These are phyloP conservation scores for Pyracantha coccinea DNA, from an alignment of 331 rosid species.

Conservation along the genomic window DNA sequence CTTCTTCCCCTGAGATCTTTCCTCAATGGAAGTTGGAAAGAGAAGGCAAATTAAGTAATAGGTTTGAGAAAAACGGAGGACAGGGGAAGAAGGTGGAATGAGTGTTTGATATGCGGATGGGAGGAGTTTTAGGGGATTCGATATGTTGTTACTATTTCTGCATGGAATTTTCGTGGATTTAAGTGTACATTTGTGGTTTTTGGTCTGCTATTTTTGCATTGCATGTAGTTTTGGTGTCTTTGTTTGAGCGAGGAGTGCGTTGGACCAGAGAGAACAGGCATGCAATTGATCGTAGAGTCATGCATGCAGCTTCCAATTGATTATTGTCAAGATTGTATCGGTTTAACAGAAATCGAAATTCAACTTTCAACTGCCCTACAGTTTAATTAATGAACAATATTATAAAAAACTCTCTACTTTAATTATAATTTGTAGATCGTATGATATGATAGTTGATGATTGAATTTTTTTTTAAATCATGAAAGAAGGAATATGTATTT, in stretches of 20 bases:
- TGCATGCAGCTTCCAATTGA: neutral
- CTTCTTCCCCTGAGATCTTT: slow-evolving; percentile 1
- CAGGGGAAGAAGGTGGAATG: neutral
- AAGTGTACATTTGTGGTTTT: neutral
- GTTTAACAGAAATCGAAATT: too few relatives aligned
- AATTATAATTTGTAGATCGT: too few relatives aligned
- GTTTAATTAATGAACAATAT: too few relatives aligned
- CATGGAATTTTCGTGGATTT: neutral
- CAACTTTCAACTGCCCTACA: too few relatives aligned
- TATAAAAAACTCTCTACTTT: too few relatives aligned
- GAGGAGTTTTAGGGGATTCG: slow-evolving; percentile 23
- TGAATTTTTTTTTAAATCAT: too few relatives aligned
- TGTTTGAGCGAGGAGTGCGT: neutral
- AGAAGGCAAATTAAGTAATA: neutral
- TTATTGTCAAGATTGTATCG: neutral
- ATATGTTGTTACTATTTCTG: neutral
- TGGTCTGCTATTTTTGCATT: neutral
- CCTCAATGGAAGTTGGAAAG: slow-evolving; percentile 5
- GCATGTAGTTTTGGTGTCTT: neutral
- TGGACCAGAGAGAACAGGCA: neutral
- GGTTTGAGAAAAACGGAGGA: neutral
- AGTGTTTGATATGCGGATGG: slow-evolving; percentile 9
- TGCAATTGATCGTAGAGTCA: neutral
- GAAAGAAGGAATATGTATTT: too few relatives aligned
- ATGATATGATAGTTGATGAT: too few relatives aligned